A percentile compares a stretch with the other conserved stretches of the same genome.
Conservation (phyloP, 331 rosid genomes). For the Acacia pycnantha region DNA sequence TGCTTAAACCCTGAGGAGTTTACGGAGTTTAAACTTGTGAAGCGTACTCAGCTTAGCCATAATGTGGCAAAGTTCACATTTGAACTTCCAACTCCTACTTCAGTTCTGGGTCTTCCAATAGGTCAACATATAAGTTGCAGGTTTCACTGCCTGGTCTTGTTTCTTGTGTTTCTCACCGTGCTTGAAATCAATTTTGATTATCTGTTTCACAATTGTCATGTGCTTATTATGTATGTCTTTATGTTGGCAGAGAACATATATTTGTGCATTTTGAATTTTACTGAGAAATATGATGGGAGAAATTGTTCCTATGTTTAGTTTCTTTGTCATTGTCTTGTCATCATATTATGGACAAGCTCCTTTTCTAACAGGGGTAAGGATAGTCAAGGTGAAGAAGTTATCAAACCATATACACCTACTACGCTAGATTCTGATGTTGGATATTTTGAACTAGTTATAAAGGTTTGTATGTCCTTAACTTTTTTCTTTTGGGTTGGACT, state of each 20-base stretch:
- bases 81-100: slow-evolving; percentile 75
- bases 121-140: slow-evolving; percentile 99
- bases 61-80: slow-evolving; percentile 95
- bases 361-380: slow-evolving; percentile 85
- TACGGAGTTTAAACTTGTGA: slow-evolving; percentile 78
- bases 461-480: slow-evolving; percentile 42
- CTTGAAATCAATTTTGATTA: not conserved
- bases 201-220: not conserved
- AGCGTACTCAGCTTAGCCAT: slow-evolving; percentile 84
- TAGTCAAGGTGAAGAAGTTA: slow-evolving; percentile 78
- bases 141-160: slow-evolving; percentile 41
- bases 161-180: slow-evolving; percentile 12
- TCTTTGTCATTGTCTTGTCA: not conserved
- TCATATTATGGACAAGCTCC: slow-evolving; percentile 16
- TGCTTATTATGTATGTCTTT: not conserved
- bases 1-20: slow-evolving; percentile 71
- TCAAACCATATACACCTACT: slow-evolving; percentile 94
- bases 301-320: not conserved
- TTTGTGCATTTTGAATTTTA: not conserved
- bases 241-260: slow-evolving; percentile 17
- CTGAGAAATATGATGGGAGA: not conserved
- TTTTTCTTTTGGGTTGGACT: not conserved
- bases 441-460: slow-evolving; percentile 88
- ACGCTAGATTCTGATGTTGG: slow-evolving; percentile 98
- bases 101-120: slow-evolving; percentile 95